phyloP scores from a whole-genome alignment of 768 basidiomycete species.

The Galerina marginata region DNA sequence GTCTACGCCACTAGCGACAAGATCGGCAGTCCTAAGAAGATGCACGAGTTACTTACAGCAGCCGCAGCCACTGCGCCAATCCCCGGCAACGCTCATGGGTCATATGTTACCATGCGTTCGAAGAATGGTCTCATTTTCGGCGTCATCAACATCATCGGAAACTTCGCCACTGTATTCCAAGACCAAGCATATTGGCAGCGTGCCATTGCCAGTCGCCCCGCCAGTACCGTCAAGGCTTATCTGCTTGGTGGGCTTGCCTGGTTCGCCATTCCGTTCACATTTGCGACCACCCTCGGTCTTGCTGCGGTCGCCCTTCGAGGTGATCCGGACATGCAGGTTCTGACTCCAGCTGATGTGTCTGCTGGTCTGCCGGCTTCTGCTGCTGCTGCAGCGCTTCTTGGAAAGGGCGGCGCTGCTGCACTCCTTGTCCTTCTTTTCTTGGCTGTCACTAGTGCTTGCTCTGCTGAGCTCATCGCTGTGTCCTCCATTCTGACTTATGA shows the following conservation, averaged over 20 bases:
- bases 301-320: conserved; percentile 82
- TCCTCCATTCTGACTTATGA: conserved; percentile 86
- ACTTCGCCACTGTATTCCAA: conserved; percentile 67
- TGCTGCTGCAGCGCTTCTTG: conserved; percentile 82
- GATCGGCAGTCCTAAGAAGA: conserved; percentile 78
- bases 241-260: conserved; percentile 88
- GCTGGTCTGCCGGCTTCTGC: conserved; percentile 90
- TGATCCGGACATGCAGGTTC: conserved; percentile 56
- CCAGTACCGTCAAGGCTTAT: conserved; percentile 89
- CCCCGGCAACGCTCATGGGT: conserved; percentile 81
- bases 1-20: conserved; percentile 81
- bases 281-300: conserved; percentile 88
- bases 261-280: conserved; percentile 88
- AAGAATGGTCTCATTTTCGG: conserved; percentile 81
- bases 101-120: conserved; percentile 84
- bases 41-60: conserved; percentile 79
- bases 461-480: conserved; percentile 92
- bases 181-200: conserved; percentile 90
- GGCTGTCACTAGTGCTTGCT: conserved; percentile 78
- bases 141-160: conserved; percentile 87
- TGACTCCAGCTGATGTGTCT: conserved; percentile 69
- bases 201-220: conserved; percentile 86
- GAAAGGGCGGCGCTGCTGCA: conserved; percentile 78
- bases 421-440: conserved; percentile 84
- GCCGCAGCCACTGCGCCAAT: conserved; percentile 66